phyloP scores from a whole-genome alignment of 768 basidiomycete genomes.

The Arthromyces matolae region DNA sequence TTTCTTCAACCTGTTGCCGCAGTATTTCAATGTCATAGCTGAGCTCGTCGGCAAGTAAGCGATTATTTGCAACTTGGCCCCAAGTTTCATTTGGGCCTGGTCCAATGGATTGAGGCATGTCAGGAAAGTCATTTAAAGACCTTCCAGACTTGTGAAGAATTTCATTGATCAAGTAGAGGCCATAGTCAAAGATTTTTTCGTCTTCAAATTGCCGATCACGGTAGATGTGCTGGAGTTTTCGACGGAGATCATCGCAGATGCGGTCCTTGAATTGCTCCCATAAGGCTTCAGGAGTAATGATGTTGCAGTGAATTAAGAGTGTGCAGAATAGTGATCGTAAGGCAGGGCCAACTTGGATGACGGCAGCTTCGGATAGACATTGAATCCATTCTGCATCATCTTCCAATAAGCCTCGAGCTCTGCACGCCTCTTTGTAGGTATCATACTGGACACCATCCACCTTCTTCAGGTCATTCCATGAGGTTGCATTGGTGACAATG shows the following conservation, averaged over 20 bases:
- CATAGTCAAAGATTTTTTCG: conserved; percentile 36
- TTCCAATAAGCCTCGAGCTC: conserved; percentile 37
- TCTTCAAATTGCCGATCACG: conserved; percentile 16
- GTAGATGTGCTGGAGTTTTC: conserved; percentile 11
- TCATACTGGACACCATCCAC: conserved; percentile 20
- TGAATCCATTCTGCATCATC: conserved; percentile 44
- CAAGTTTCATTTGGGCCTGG: neutral
- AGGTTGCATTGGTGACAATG: neutral
- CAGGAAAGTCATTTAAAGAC: conserved; percentile 17
- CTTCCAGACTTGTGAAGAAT: conserved; percentile 21
- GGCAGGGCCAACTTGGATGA: conserved; percentile 33
- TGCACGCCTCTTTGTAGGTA: conserved; percentile 40
- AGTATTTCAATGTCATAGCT: too few relatives aligned
- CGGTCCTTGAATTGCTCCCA: conserved; percentile 31
- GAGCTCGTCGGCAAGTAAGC: too few relatives aligned
- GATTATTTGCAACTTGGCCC: too few relatives aligned
- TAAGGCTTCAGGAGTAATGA: conserved; percentile 28
- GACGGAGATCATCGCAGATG: conserved; percentile 41
- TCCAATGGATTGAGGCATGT: neutral
- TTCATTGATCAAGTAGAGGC: conserved; percentile 35
- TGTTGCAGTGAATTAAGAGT: conserved; percentile 33
- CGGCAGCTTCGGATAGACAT: conserved; percentile 38
- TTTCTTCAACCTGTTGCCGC: too few relatives aligned
- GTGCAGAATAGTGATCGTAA: conserved; percentile 37
- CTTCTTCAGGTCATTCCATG: conserved; percentile 19